Evolutionary conservation across 2,329 filamentous ascomycete species (phyloP).

Genomic region (Exophiala viscosa): DNA sequence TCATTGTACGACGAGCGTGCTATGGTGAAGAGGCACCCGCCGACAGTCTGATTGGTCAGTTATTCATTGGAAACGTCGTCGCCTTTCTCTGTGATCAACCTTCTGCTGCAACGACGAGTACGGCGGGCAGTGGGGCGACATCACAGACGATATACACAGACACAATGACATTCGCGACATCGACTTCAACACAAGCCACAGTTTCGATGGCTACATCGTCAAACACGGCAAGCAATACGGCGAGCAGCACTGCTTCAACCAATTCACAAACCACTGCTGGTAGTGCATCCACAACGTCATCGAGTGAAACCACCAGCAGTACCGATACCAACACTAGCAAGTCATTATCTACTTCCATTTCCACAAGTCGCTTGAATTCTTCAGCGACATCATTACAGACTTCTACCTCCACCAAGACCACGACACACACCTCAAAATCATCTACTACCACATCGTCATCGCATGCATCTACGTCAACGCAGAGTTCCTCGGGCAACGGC

Average conservation of each 20-base stretch:
- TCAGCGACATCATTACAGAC: constrained; percentile 39
- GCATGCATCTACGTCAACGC: constrained; percentile 55
- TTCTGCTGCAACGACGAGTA: constrained; percentile 36
- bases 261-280: constrained; percentile 27
- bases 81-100: constrained; percentile 41
- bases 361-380: constrained; percentile 31
- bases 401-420: constrained; percentile 32
- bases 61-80: constrained; percentile 29
- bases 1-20: constrained; percentile 17
- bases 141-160: constrained; percentile 39
- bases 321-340: not conserved
- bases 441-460: constrained; percentile 72
- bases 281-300: constrained; percentile 23
- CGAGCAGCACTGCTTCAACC: constrained; percentile 10
- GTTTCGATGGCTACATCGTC: constrained; percentile 36
- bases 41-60: constrained; percentile 32
- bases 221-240: constrained; percentile 50
- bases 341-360: constrained; percentile 34
- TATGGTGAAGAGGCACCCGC: constrained; percentile 11
- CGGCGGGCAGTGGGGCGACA: constrained; percentile 38
- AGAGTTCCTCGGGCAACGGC: not conserved
- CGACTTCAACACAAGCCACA: constrained; percentile 18
- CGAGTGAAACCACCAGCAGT: constrained; percentile 2
- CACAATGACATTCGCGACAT: constrained; percentile 37
- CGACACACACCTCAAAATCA: constrained; percentile 63